These are phyloP conservation scores for Myriosclerotinia duriaeana DNA, from an alignment of 2,329 filamentous ascomycete genomes.

Conservation along the genomic window DNA sequence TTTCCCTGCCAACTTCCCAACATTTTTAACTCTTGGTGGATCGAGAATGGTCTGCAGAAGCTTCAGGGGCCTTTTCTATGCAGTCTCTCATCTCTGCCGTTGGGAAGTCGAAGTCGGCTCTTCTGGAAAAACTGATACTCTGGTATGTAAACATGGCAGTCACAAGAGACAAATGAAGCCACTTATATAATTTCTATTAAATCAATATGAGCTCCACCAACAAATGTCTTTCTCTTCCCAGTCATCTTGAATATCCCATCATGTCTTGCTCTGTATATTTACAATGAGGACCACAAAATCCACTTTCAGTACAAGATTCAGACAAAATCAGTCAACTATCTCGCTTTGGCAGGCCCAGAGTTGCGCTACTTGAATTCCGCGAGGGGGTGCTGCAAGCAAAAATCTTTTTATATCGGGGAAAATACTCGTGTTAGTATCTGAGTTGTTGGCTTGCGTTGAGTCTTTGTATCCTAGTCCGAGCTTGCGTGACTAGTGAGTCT, in stretches of 20 bases:
- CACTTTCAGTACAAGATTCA: neutral
- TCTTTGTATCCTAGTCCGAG: neutral
- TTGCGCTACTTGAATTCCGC: neutral
- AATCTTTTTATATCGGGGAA: constrained; percentile 1
- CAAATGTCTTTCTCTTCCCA: neutral
- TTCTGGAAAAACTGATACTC: no score
- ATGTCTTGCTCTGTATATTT: neutral
- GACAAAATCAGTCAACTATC: neutral
- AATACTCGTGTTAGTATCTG: neutral
- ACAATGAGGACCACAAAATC: neutral
- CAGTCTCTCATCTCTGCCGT: no score
- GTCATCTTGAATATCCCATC: neutral
- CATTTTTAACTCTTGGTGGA: no score
- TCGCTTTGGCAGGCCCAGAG: constrained; percentile 32
- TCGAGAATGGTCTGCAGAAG: no score
- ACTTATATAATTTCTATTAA: neutral
- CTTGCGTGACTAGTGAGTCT: neutral
- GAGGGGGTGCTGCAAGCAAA: constrained; percentile 4
- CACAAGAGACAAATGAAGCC: no score
- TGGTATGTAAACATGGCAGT: no score
- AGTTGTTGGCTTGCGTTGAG: neutral
- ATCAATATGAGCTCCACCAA: neutral
- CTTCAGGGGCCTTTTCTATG: no score
- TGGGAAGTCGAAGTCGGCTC: no score
- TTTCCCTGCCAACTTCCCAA: no score